These are phyloP conservation scores for Chalara sp. DNA, from an alignment of 2,329 filamentous ascomycete species.

Conservation along the genomic window DNA sequence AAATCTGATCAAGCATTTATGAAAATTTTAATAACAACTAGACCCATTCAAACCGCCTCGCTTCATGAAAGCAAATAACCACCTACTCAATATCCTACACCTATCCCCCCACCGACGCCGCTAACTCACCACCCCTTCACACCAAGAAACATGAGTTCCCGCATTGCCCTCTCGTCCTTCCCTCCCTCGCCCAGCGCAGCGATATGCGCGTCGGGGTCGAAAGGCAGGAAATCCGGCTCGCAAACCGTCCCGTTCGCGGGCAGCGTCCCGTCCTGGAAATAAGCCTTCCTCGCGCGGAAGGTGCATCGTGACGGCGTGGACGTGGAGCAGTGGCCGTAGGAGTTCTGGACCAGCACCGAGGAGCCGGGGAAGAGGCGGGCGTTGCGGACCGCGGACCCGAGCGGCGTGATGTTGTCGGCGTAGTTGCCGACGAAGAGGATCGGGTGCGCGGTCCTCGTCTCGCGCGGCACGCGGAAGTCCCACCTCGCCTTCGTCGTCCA, in stretches of 20 bases:
- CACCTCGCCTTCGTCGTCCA: conserved; percentile 26
- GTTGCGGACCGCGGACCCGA: conserved; percentile 26
- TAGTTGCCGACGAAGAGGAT: conserved; percentile 32
- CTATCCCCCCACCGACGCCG: too few species aligned
- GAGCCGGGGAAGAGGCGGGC: conserved; percentile 36
- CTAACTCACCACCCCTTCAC: too few species aligned
- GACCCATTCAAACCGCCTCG: too few species aligned
- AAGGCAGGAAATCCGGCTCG: conserved; percentile 37
- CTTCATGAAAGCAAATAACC: too few species aligned
- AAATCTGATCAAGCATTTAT: too few species aligned
- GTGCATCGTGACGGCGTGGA: conserved; percentile 30
- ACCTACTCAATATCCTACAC: too few species aligned
- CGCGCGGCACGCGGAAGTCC: conserved; percentile 24
- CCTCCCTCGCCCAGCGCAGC: too few species aligned
- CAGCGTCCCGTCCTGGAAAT: conserved; percentile 35
- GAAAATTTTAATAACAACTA: too few species aligned
- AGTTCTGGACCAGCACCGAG: conserved; percentile 40
- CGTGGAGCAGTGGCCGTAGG: conserved; percentile 44
- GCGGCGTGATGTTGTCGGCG: conserved; percentile 30
- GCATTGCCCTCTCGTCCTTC: too few species aligned
- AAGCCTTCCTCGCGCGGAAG: conserved; percentile 25
- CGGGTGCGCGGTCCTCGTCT: conserved; percentile 26
- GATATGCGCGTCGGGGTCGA: conserved; percentile 14
- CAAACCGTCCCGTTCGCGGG: conserved; percentile 40
- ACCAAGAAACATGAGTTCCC: too few species aligned